Conservation (phyloP, 257 asterid genomes). For the Pogostemon cablin region DNA sequence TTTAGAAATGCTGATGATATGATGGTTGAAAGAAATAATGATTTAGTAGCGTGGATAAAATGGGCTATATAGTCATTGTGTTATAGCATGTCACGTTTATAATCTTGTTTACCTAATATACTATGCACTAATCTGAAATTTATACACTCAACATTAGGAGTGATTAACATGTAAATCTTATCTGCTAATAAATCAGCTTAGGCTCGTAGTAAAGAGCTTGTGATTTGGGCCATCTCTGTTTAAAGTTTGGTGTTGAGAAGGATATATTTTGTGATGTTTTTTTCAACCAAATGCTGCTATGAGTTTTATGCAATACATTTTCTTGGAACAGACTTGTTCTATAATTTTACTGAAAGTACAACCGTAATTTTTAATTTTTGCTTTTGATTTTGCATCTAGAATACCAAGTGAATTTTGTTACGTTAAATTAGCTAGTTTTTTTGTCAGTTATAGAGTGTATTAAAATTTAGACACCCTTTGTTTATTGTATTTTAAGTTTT, state of each 20-base stretch:
- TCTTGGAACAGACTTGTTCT: background rate
- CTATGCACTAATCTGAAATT: conserved; percentile 13
- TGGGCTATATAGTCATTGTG: background rate
- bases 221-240: background rate
- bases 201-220: conserved; percentile 10
- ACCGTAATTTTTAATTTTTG: background rate
- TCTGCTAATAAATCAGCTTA: background rate
- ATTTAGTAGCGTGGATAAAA: conserved; percentile 1
- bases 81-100: background rate
- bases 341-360: conserved; percentile 7
- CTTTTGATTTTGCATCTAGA: conserved; percentile 18
- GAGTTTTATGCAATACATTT: background rate
- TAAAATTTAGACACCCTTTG: background rate
- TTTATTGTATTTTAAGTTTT: conserved; percentile 9
- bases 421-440: background rate
- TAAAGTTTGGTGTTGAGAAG: background rate
- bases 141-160: background rate
- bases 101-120: background rate
- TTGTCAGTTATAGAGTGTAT: background rate
- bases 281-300: background rate
- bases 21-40: background rate
- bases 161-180: background rate
- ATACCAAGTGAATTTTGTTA: background rate
- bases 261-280: conserved; percentile 8
- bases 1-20: conserved; percentile 22